phyloP scores from a whole-genome alignment of 1,284 basidiomycete species.

The Volvariella volvacea region DNA sequence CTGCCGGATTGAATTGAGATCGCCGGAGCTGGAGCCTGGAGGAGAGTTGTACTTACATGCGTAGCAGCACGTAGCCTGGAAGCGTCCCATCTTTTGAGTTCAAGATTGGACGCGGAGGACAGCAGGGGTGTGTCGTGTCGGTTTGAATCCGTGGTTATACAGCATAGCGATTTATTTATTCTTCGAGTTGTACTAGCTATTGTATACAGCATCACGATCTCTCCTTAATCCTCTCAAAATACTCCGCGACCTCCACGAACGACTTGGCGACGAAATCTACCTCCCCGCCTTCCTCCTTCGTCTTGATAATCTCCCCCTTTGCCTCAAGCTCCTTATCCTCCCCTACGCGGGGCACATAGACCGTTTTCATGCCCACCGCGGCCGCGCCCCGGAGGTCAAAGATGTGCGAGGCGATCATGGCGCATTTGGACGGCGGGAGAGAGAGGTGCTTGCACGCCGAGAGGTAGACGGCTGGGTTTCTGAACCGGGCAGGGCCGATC shows the following conservation, averaged over 20 bases:
- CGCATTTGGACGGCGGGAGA: slow-evolving; percentile 41
- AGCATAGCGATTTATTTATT: no score
- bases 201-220: no score
- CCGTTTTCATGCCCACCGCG: slow-evolving; percentile 44
- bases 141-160: no score
- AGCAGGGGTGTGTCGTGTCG: no score
- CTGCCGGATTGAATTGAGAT: no score
- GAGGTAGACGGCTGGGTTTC: slow-evolving; percentile 46
- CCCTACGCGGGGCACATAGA: slow-evolving; percentile 38
- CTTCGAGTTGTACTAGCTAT: no score
- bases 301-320: not conserved
- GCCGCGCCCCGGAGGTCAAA: slow-evolving; percentile 51
- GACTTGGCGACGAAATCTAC: slow-evolving; percentile 40
- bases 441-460: slow-evolving; percentile 43
- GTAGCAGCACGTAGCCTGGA: no score
- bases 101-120: no score
- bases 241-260: slow-evolving; percentile 39
- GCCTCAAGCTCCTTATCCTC: slow-evolving; percentile 28
- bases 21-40: no score
- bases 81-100: no score
- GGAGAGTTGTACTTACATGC: no score
- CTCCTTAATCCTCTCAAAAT: no score
- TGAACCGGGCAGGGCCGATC: slow-evolving; percentile 15
- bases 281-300: slow-evolving; percentile 22
- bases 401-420: slow-evolving; percentile 61